Evolutionary conservation across 1,284 basidiomycete genomes (phyloP), one percentile per base, ranked within the genome.

Genomic region (Farysia itapuensis): DNA sequence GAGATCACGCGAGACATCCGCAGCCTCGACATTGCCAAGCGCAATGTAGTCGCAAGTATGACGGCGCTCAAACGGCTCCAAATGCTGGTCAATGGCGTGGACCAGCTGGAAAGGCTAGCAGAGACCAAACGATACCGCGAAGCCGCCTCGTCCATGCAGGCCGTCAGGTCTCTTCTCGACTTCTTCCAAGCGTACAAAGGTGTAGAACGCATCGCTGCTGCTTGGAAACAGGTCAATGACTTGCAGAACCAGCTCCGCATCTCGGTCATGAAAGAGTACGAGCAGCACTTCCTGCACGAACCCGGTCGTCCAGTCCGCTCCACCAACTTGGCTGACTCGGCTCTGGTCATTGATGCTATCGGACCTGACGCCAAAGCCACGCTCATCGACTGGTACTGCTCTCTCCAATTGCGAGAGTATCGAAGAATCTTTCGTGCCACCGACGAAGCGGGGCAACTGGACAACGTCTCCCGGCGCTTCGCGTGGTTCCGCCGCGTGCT

Each of bases 1-100:
- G 86, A 90, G 54, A 95, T 98, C 67, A 99, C 95, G 5, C 87
- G 90, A 63, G 95, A 99, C 77, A 97, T 99, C 44, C 91, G 96
- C 75, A 85, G 88, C 5, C 82, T 99, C 24, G 95, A 98, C 75
- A 81, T 89, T 24, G 93, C 92, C 23, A 98, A 99, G 82, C 87
- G 86, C 78, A 97, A 98, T 73, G 82, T 76, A 8, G 64, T 67
- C 18, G 79, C 84, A 19, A 90, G 89, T 67, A 92, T 98, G 84
- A 93, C 89, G 4, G 88, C 86, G 2, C 79, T 97, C 58, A 93
- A 91, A 77, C 80, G 91, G 33, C 82, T 97, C 68, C 90, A 92
- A 75, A 64, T 64, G 61, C 58, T 58, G n/a, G 64, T 69, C 41
- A 70, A 64, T 37, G 63, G 63, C 26, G 64, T 66, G 6, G 63